These are phyloP conservation scores for Dothistroma pini DNA, from an alignment of 2,329 filamentous ascomycete genomes.

Conservation along the genomic window DNA sequence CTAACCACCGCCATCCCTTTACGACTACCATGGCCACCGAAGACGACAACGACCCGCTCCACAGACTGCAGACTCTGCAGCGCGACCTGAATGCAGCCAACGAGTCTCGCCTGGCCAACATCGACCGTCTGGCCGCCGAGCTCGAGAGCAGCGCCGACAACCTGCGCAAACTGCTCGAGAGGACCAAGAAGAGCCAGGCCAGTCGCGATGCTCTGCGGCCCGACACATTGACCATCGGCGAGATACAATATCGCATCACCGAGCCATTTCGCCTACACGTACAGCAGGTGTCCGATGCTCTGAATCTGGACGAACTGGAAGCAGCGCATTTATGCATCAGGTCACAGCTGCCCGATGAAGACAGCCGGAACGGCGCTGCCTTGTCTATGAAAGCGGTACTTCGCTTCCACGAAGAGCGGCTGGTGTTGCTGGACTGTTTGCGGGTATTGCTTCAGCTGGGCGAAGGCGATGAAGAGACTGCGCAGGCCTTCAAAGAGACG, in stretches of 20 bases:
- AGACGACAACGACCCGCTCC: conserved; percentile 66
- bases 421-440: conserved; percentile 77
- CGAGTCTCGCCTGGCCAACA: conserved; percentile 65
- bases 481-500: conserved; percentile 54
- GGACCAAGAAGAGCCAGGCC: conserved; percentile 67
- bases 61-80: conserved; percentile 78
- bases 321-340: conserved; percentile 70
- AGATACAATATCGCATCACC: conserved; percentile 75
- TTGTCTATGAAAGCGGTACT: conserved; percentile 77
- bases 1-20: background rate
- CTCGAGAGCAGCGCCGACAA: conserved; percentile 64
- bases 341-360: conserved; percentile 65
- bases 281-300: conserved; percentile 77
- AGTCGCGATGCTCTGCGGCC: conserved; percentile 70
- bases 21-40: conserved; percentile 55
- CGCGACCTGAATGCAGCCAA: conserved; percentile 75
- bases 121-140: conserved; percentile 64
- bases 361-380: conserved; percentile 62
- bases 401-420: conserved; percentile 80
- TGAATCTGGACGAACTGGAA: conserved; percentile 86
- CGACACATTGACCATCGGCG: conserved; percentile 63
- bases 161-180: conserved; percentile 70
- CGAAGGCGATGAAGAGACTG: conserved; percentile 55
- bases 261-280: conserved; percentile 80
- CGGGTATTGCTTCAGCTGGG: conserved; percentile 72